A percentile compares a stretch with the other conserved stretches of the same genome.
Evolutionary conservation across 1,284 basidiomycete species (phyloP).

Genomic region (Cutaneotrichosporon cavernicola): DNA sequence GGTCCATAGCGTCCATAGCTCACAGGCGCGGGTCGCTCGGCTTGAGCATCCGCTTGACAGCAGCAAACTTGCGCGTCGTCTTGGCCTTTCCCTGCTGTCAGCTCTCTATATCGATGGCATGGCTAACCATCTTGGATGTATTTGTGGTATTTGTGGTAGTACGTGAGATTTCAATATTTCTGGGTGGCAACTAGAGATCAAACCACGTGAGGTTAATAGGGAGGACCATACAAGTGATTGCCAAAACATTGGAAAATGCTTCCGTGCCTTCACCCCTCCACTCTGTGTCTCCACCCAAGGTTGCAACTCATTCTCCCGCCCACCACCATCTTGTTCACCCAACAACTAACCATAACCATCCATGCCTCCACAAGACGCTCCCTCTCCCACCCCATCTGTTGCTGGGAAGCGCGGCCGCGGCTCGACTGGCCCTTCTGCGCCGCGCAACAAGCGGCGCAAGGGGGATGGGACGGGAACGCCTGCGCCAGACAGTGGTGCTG

Average conservation of each 20-base stretch:
- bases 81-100: slow-evolving; percentile 79
- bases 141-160: background rate
- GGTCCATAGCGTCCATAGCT: slow-evolving; percentile 54
- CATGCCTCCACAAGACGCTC: slow-evolving; percentile 25
- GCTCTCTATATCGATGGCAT: background rate
- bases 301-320: background rate
- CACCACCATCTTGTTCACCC: slow-evolving; percentile 22
- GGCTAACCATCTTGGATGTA: slow-evolving; percentile 10
- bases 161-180: slow-evolving; percentile 12
- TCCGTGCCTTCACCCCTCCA: slow-evolving; percentile 19
- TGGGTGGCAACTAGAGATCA: slow-evolving; percentile 11
- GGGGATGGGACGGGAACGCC: slow-evolving; percentile 29
- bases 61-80: slow-evolving; percentile 91
- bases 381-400: slow-evolving; percentile 26
- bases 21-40: slow-evolving; percentile 92
- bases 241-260: background rate
- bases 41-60: slow-evolving; percentile 92
- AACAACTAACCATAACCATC: slow-evolving; percentile 6
- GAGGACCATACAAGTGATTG: too few relatives aligned
- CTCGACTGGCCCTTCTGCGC: slow-evolving; percentile 8
- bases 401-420: slow-evolving; percentile 28
- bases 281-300: slow-evolving; percentile 12
- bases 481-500: slow-evolving; percentile 22
- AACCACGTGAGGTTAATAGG: too few relatives aligned
- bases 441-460: slow-evolving; percentile 43